Evolutionary conservation across 176 grass and related monocot species (phyloP).

Genomic region (Calamus simplicifolius): DNA sequence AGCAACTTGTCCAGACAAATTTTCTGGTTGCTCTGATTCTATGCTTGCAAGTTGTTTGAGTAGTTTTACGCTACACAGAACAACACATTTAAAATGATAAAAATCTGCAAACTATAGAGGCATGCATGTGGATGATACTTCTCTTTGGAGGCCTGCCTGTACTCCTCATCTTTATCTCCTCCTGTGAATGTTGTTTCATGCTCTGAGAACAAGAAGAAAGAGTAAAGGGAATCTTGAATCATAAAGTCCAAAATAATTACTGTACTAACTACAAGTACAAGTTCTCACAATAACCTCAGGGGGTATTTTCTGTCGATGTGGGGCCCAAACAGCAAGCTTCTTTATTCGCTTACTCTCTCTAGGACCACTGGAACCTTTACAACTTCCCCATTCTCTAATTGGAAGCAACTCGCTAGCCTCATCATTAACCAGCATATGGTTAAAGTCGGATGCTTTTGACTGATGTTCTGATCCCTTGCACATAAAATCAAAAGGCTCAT

Average conservation of each 20-base stretch:
- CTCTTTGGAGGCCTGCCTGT: not conserved
- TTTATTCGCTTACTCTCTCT: conserved; percentile 19
- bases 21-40: too few relatives aligned
- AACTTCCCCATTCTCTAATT: not conserved
- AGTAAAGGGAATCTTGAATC: not conserved
- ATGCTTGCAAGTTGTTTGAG: too few relatives aligned
- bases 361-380: conserved; percentile 9
- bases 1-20: not conserved
- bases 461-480: conserved; percentile 13
- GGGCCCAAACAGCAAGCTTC: conserved; percentile 9
- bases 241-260: too few relatives aligned
- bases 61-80: too few relatives aligned
- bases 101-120: not conserved
- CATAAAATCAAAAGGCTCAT: conserved; percentile 11
- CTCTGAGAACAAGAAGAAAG: conserved; percentile 2
- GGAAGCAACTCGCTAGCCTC: conserved; percentile 11
- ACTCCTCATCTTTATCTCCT: not conserved
- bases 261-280: not conserved
- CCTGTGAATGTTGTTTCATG: not conserved
- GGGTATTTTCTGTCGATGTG: conserved; percentile 3
- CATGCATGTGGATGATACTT: not conserved
- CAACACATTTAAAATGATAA: not conserved
- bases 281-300: conserved; percentile 11
- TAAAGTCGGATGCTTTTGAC: conserved; percentile 10
- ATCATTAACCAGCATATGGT: conserved; percentile 9